phyloP scores from a whole-genome alignment of 2,329 filamentous ascomycete genomes.

The Epichloe bromicola region DNA sequence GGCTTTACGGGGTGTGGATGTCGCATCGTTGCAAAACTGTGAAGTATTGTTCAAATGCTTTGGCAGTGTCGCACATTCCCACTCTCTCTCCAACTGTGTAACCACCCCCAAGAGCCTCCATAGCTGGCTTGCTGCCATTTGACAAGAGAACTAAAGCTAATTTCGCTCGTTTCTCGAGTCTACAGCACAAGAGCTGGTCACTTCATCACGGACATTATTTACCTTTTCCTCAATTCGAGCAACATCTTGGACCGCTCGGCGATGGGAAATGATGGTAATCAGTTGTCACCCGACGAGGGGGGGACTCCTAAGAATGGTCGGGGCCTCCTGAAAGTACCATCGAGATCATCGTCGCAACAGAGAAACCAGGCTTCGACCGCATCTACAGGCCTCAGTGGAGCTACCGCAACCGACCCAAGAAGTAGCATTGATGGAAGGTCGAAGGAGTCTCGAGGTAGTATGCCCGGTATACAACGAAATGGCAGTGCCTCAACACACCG shows the following conservation, averaged over 20 bases:
- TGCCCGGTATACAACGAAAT: conserved; percentile 49
- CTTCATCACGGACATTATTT: conserved; percentile 8
- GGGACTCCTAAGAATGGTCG: conserved; percentile 34
- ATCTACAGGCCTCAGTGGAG: conserved; percentile 46
- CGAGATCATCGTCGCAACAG: conserved; percentile 46
- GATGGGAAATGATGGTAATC: conserved; percentile 31
- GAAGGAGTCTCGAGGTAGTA: conserved; percentile 52
- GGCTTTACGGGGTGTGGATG: not conserved
- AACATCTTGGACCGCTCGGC: conserved; percentile 21
- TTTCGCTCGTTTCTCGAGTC: not conserved
- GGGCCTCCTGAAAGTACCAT: conserved; percentile 44
- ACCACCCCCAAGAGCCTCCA: not conserved
- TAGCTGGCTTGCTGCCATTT: not conserved
- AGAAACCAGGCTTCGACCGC: conserved; percentile 47
- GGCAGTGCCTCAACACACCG: conserved; percentile 55
- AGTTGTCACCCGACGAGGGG: conserved; percentile 28
- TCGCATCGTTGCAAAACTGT: not conserved
- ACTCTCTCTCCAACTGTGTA: not conserved
- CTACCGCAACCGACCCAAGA: conserved; percentile 43
- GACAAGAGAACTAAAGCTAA: not conserved
- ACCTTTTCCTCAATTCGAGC: conserved; percentile 12
- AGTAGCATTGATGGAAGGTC: conserved; percentile 52
- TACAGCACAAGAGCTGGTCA: not conserved
- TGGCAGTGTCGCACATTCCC: not conserved
- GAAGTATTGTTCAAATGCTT: not conserved